phyloP scores from a whole-genome alignment of 768 basidiomycete species.

The Pisolithus tinctorius region DNA sequence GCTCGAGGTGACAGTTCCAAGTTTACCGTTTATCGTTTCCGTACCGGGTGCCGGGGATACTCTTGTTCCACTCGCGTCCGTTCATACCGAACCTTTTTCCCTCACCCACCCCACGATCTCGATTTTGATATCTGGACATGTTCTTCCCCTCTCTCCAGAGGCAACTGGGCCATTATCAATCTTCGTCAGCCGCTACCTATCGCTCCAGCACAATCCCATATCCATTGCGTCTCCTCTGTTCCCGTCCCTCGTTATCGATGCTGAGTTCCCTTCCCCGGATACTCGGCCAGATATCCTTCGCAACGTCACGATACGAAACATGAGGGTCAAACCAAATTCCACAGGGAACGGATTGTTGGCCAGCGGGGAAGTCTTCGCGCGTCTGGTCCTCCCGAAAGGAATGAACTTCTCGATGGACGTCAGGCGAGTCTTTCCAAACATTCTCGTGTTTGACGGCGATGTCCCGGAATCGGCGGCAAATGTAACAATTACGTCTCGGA shows the following conservation, averaged over 20 bases:
- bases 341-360: constrained; percentile 45
- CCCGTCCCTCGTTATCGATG: constrained; percentile 38
- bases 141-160: constrained; percentile 47
- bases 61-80: constrained; percentile 45
- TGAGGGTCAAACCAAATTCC: constrained; percentile 52
- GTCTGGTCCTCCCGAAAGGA: constrained; percentile 61
- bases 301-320: constrained; percentile 67
- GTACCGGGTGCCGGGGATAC: constrained; percentile 30
- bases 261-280: constrained; percentile 59
- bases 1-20: constrained; percentile 45
- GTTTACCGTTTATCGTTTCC: constrained; percentile 57
- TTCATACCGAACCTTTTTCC: constrained; percentile 47
- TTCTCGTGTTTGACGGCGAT: constrained; percentile 71
- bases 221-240: constrained; percentile 51
- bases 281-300: constrained; percentile 61
- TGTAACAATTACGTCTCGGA: background rate
- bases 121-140: constrained; percentile 45
- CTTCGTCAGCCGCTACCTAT: constrained; percentile 62
- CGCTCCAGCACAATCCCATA: constrained; percentile 50
- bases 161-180: constrained; percentile 40
- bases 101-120: constrained; percentile 67
- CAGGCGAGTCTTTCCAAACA: constrained; percentile 63
- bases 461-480: constrained; percentile 31
- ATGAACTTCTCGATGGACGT: constrained; percentile 63
- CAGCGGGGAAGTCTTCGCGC: constrained; percentile 61